These are phyloP conservation scores for Xylaria sp. DNA, from an alignment of 2,329 filamentous ascomycete species.

Conservation along the genomic window DNA sequence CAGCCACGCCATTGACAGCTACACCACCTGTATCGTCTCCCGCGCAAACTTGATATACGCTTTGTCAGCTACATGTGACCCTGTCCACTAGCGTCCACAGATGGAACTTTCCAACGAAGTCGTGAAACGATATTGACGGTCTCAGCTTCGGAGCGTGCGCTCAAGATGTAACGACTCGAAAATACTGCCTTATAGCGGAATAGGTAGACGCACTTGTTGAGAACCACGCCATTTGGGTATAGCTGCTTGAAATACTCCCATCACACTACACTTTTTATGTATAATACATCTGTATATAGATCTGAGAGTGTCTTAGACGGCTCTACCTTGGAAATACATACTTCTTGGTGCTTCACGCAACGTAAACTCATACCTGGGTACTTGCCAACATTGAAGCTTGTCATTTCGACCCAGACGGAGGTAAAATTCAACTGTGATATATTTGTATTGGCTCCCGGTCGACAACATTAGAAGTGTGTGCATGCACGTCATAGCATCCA, in stretches of 20 bases:
- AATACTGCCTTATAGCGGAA: neutral
- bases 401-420: neutral
- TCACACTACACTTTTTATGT: conserved; percentile 5
- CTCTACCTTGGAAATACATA: conserved; percentile 4
- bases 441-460: neutral
- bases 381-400: neutral
- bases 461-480: neutral
- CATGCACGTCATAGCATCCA: neutral
- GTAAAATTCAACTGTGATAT: neutral
- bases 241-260: conserved; percentile 8
- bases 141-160: neutral
- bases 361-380: conserved; percentile 18
- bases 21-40: conserved; percentile 42
- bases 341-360: conserved; percentile 20
- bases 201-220: neutral
- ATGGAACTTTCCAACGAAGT: neutral
- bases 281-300: conserved; percentile 28
- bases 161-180: neutral
- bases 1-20: conserved; percentile 43
- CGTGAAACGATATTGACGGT: neutral
- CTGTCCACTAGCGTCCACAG: neutral
- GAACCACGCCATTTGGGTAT: neutral
- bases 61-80: neutral
- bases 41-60: conserved; percentile 28
- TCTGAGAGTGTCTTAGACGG: conserved; percentile 8